Conservation (phyloP, 1,284 basidiomycete species). For the Microbotryum violaceum region DNA sequence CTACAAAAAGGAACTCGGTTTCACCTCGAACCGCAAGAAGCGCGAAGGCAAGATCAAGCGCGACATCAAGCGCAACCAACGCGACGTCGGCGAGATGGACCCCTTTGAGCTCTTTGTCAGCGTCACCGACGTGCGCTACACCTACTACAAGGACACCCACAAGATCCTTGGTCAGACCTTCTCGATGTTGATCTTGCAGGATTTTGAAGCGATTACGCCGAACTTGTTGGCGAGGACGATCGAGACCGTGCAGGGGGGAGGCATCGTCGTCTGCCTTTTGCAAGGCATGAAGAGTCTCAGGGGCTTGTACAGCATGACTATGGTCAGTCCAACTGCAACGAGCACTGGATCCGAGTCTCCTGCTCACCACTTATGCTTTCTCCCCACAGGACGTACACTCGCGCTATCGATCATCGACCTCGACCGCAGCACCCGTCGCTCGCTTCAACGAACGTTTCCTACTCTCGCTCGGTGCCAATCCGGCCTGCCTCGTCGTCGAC, state of each 20-base stretch:
- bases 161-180: conserved; percentile 96
- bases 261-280: conserved; percentile 80
- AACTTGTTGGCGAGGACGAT: conserved; percentile 95
- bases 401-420: conserved; percentile 68
- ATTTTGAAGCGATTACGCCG: conserved; percentile 97
- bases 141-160: conserved; percentile 88
- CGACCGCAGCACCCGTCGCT: conserved; percentile 80
- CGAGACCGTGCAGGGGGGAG: conserved; percentile 97
- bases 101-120: conserved; percentile 98
- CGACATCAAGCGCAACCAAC: conserved; percentile 84
- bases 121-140: conserved; percentile 98
- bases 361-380: neutral
- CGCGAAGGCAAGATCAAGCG: conserved; percentile 89
- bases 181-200: conserved; percentile 95
- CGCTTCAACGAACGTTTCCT: conserved; percentile 99
- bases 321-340: conserved; percentile 54
- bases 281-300: conserved; percentile 92
- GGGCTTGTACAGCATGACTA: conserved; percentile 91
- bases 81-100: conserved; percentile 90
- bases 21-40: conserved; percentile 94
- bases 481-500: conserved; percentile 87
- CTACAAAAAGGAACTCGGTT: conserved; percentile 94
- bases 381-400: conserved; percentile 74
- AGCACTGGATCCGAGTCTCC: neutral
- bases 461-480: conserved; percentile 79